Percentiles rank a stretch among this genome's conserved stretches.
These are phyloP conservation scores for Xanthoconium stramineum DNA, from an alignment of 768 basidiomycete species.

Conservation along the genomic window DNA sequence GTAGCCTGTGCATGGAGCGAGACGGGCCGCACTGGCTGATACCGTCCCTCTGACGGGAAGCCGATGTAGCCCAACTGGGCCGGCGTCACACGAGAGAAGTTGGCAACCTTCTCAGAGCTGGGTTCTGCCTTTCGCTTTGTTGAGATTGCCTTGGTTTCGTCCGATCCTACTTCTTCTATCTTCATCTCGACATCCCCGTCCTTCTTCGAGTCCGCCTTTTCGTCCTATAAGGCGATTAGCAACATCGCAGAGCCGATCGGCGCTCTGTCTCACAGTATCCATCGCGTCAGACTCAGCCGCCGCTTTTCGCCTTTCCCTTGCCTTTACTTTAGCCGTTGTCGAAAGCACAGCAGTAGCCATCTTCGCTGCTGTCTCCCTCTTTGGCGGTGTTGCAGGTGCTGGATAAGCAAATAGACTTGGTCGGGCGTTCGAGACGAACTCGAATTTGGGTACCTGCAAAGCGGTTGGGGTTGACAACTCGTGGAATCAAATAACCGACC, in stretches of 20 bases:
- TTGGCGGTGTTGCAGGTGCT: conserved; percentile 77
- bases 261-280: conserved; percentile 61
- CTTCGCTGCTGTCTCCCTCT: conserved; percentile 90
- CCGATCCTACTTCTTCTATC: conserved; percentile 56
- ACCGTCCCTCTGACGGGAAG: conserved; percentile 77
- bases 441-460: conserved; percentile 86
- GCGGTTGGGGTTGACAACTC: conserved; percentile 1
- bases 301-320: conserved; percentile 90
- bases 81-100: conserved; percentile 91
- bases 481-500: conserved; percentile 39
- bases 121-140: conserved; percentile 71
- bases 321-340: conserved; percentile 96
- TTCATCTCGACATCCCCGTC: conserved; percentile 80
- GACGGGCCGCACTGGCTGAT: conserved; percentile 85
- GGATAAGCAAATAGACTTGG: conserved; percentile 95
- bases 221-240: conserved; percentile 42
- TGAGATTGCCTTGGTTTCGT: conserved; percentile 49
- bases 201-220: conserved; percentile 51
- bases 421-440: conserved; percentile 84
- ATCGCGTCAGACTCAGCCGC: conserved; percentile 77
- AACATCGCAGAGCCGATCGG: background rate
- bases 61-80: conserved; percentile 81
- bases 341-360: conserved; percentile 94
- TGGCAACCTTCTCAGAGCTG: conserved; percentile 68
- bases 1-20: conserved; percentile 39